Evolutionary conservation across 345 rosid genomes (phyloP), one percentile per base, ranked within the genome.

Genomic region (Populus alba): DNA sequence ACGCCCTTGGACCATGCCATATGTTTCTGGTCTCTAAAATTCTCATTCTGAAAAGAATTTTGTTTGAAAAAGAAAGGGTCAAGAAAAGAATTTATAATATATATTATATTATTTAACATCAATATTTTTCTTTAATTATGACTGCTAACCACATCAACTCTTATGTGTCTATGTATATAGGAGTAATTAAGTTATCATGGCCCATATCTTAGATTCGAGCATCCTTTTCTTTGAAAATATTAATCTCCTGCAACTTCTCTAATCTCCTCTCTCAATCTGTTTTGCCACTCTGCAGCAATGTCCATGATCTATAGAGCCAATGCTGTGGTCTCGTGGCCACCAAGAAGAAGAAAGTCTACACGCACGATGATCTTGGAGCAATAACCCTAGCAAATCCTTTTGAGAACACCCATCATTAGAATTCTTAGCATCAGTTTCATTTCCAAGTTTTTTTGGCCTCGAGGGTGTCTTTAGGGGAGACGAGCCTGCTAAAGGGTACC

Each of bases 241-340:
- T 85, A 81, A 76, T 93, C 92, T 47, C 93, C 92, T 4, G 83
- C 74, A 43, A 93, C 93, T 74, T 88, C 79, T 77, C 66, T 82
- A 23, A 93, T 93, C 92, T 96, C 99, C 55, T 92, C 89, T 75
- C 99, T 84, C 27, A 93, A 79, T 72, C 83, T 81, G 5, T 80
- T 78, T 81, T 96, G 98, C 99, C 99, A 92, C 70, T 90, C 85
- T 8, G 94, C 88, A 96, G 81, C 78, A 93, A 79, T 31, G 97
- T 93, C 99, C 98, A 96, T 25, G 97, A 76, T 18, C 35, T 33
- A 33, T 33, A 96, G 57, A 2, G 97, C 95, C 82, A 92, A 72
- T 33, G 98, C 98, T 1, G 99, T 96, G 8, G 98, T 95, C 82
- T 93, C 97, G 39, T 96, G 99, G 8, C 99, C 98, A 37, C 86